Evolutionary conservation across 805 yeast species (phyloP).

Genomic region (Kluyveromyces lactis): DNA sequence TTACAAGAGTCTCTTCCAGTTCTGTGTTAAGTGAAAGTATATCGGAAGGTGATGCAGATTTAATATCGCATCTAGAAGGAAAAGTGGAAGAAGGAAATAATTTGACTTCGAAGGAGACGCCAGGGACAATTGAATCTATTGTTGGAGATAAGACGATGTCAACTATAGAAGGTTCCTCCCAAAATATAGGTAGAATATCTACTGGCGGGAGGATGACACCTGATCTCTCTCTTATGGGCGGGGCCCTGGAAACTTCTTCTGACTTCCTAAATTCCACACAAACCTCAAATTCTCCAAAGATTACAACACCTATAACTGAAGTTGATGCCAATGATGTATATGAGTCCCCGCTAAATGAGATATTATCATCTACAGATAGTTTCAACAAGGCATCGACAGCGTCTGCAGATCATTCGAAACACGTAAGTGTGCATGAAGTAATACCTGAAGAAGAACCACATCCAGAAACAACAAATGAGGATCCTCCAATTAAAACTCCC

Average conservation of each 20-base stretch:
- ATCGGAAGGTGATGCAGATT: constrained; percentile 11
- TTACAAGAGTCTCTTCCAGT: constrained; percentile 35
- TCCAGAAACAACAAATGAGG: background rate
- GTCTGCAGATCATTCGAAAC: background rate
- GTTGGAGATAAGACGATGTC: constrained; percentile 21
- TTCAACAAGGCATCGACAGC: constrained; percentile 2
- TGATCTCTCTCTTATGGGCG: constrained; percentile 4
- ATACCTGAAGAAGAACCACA: constrained; percentile 1
- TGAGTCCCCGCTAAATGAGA: constrained; percentile 9
- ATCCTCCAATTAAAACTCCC: background rate
- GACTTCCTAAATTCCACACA: constrained; percentile 4
- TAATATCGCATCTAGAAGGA: constrained; percentile 2
- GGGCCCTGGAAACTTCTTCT: constrained; percentile 4
- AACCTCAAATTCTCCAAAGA: constrained; percentile 4
- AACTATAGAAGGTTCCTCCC: constrained; percentile 18
- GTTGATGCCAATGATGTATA: constrained; percentile 8
- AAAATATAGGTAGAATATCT: constrained; percentile 6
- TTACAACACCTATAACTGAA: constrained; percentile 6
- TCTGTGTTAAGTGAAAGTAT: constrained; percentile 20
- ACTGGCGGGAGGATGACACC: constrained; percentile 5
- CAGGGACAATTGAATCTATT: constrained; percentile 11
- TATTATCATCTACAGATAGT: constrained; percentile 9
- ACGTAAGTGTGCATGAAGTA: constrained; percentile 1
- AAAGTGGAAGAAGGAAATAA: constrained; percentile 6
- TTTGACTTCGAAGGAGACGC: constrained; percentile 6